phyloP scores from a whole-genome alignment of 805 yeast species.

The Saccharomycodes ludwigii region DNA sequence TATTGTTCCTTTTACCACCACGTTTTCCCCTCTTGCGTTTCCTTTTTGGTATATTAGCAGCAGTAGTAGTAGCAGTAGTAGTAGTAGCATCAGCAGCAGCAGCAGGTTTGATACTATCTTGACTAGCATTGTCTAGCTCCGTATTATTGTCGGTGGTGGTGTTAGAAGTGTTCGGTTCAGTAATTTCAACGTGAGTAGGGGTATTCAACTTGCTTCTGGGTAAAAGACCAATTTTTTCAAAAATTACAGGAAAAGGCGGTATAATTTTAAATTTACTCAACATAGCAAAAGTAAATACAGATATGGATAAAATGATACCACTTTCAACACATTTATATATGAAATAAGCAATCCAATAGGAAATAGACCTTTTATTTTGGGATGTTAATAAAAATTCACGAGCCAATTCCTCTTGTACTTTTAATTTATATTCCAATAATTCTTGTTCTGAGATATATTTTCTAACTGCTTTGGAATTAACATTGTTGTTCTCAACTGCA shows the following conservation, averaged over 20 bases:
- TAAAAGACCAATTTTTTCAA: slow-evolving; percentile 24
- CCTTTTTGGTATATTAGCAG: neutral
- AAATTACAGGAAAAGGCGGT: slow-evolving; percentile 21
- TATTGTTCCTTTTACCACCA: slow-evolving; percentile 7
- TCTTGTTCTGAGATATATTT: slow-evolving; percentile 18
- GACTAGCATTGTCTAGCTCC: slow-evolving; percentile 5
- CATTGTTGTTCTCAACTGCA: too few relatives aligned
- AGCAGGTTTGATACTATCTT: slow-evolving; percentile 4
- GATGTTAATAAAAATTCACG: slow-evolving; percentile 11
- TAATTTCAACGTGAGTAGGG: slow-evolving; percentile 7
- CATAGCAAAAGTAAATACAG: slow-evolving; percentile 18
- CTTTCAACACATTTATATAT: slow-evolving; percentile 28
- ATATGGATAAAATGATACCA: slow-evolving; percentile 24
- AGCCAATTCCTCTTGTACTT: slow-evolving; percentile 17
- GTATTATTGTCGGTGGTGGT: slow-evolving; percentile 3
- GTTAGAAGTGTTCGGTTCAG: slow-evolving; percentile 2
- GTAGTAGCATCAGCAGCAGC: slow-evolving; percentile 1
- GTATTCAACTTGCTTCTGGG: slow-evolving; percentile 12
- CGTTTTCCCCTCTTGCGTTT: slow-evolving; percentile 7
- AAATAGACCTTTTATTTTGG: slow-evolving; percentile 7
- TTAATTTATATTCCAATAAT: slow-evolving; percentile 12
- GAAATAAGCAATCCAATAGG: slow-evolving; percentile 17
- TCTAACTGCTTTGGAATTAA: slow-evolving; percentile 12
- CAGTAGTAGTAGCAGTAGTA: slow-evolving; percentile 2
- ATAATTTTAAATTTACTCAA: slow-evolving; percentile 20